Evolutionary conservation across 139 green algal genomes (phyloP), one percentile per base, ranked within the genome.

Genomic region (Volvox reticuliferus): DNA sequence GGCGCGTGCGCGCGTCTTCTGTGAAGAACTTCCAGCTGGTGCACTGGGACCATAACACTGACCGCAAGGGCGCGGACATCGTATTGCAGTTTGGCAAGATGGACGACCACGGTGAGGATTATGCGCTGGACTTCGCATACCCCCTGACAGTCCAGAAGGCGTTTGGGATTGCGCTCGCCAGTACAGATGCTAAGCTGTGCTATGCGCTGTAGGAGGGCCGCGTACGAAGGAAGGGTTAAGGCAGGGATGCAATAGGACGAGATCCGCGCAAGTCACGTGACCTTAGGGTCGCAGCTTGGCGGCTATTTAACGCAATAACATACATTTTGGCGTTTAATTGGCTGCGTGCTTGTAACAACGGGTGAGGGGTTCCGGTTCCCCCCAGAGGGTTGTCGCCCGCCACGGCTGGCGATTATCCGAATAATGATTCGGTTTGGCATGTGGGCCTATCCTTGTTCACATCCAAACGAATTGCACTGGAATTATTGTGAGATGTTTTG

Each of bases 21-120:
- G 96, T 99, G 3, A 99, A 99, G 91, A 99, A 99, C 93, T 99
- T 99, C 94, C 98, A 99, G 97, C 95, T 99, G 61, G 93, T 97
- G 26, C 33, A 93, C 69, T 96, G 94, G 94, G 91, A 96, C 92
- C 94, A 95, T 65, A 97, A 96, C 81, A 94, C 90, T 44, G 92
- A 96, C 62, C 75, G 92, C 32, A 93, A 97, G 71, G 93, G 96
- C 32, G 82, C 78, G 13, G 93, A 97, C 71, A 71, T 95, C 26
- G 82, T 98, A 26, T 85, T 97, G 77, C 95, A 97, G 94, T 97
- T 97, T 92, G 97, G 96, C 37, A 97, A 98, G 93, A 91, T 96
- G 36, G 96, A 95, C 22, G 92, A 96, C 33, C 32, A 61, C 71
- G 50, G 61, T 26, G 95, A 98, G 79, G 88, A 93, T 44, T 99